phyloP scores from a whole-genome alignment of 2,329 filamentous ascomycete species.

The Stagonosporopsis chrysanthemi region DNA sequence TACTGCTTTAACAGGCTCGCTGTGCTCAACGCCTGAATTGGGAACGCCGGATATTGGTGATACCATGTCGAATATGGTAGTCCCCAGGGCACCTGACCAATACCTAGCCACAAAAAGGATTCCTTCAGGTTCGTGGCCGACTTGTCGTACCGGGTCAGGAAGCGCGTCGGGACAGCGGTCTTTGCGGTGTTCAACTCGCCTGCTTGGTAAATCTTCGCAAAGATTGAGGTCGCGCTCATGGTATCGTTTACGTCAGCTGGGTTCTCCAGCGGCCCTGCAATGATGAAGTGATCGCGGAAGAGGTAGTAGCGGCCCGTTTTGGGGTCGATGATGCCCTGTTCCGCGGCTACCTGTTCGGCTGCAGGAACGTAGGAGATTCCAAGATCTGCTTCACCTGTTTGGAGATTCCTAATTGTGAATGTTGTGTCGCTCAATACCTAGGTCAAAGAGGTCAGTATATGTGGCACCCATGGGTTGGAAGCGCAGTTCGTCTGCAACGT shows the following conservation, averaged over 20 bases:
- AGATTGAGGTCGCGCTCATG: conserved; percentile 45
- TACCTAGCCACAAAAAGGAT: conserved; percentile 54
- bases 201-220: conserved; percentile 43
- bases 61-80: conserved; percentile 57
- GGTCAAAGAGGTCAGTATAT: neutral
- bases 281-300: conserved; percentile 58
- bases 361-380: conserved; percentile 57
- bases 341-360: conserved; percentile 55
- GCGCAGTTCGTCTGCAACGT: neutral
- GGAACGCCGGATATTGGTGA: conserved; percentile 57
- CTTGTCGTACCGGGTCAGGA: conserved; percentile 58
- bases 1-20: conserved; percentile 56
- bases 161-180: conserved; percentile 50
- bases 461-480: neutral
- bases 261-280: conserved; percentile 52
- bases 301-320: conserved; percentile 49
- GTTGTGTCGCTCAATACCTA: conserved; percentile 55
- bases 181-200: conserved; percentile 43
- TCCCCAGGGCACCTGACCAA: conserved; percentile 59
- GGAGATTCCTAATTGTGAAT: conserved; percentile 55
- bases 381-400: conserved; percentile 51
- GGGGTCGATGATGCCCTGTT: conserved; percentile 47
- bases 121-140: conserved; percentile 61
- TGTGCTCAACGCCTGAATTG: conserved; percentile 55
- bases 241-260: conserved; percentile 44